Evolutionary conservation across 352 stramenopile genomes (phyloP), one percentile per base, ranked within the genome.

Genomic region (Phytophthora fragariaefolia): DNA sequence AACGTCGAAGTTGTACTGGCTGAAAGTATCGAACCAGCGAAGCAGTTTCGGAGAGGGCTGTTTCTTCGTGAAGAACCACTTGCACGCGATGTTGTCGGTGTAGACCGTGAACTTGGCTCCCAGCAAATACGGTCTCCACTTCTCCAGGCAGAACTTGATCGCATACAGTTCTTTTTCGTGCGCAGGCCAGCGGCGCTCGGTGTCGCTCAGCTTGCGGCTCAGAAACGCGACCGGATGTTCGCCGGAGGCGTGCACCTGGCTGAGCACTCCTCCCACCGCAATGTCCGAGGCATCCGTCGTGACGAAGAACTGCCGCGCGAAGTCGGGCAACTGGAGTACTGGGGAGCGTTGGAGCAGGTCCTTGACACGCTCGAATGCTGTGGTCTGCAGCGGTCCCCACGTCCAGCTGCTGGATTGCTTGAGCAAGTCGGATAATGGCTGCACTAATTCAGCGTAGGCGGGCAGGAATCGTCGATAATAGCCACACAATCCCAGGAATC

Each of bases 91-190:
- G 10, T 32, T 61, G 27, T 51, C 53, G 8, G 56, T 64, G n/a
- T 64, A 57, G 8, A 64, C n/a, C 2, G 34, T 45, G n/a, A 56
- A 56, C 4, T 50, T 46, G 15, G 6, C 10, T 4, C 46, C 56
- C 1, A 64, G 34, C 5, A 64, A n/a, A 43, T 64, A 57, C 1
- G 48, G 20, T 5, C 56, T 26, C 56, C 46, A 64, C 13, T 64
- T 64, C 20, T 56, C 24, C 6, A 64, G 4, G 6, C 32, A 64
- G 17, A 64, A 64, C 23, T 56, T 55, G 6, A 64, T 64, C n/a
- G 23, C 56, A 9, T 36, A 64, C 2, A 64, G 32, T 13, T n/a
- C 30, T n/a, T 64, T 56, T 22, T 64, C 46, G 9, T 57, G 56
- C 1, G 56, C 22, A 22, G 30, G 30, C 56, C 32, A 63, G 2